Evolutionary conservation across 1,139 yeast species (phyloP).

Genomic region (Pneumocystis oryctolagi): DNA sequence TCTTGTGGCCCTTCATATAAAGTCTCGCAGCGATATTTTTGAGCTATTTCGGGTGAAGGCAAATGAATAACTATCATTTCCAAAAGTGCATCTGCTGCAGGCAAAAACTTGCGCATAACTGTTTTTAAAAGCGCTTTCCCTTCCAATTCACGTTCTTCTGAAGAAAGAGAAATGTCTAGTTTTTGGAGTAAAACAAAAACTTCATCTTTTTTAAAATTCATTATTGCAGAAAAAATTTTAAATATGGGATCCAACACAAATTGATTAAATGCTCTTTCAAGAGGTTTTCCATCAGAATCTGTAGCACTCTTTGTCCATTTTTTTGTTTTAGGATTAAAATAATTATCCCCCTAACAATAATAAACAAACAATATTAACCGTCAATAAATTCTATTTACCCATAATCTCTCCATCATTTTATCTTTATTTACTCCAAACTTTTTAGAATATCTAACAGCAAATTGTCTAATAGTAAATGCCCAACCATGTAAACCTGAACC

Average conservation of each 20-base stretch:
- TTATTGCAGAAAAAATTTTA: conserved; percentile 88
- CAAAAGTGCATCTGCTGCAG: conserved; percentile 98
- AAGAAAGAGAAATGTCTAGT: conserved; percentile 80
- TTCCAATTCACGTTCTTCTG: conserved; percentile 92
- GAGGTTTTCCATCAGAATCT: conserved; percentile 87
- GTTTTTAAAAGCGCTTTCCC: conserved; percentile 97
- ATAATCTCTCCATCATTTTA: conserved; percentile 98
- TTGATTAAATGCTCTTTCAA: conserved; percentile 99
- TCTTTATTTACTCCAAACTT: conserved; percentile 97
- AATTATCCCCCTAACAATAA: conserved; percentile 61
- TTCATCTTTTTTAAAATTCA: conserved; percentile 96
- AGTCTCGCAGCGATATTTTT: conserved; percentile 96
- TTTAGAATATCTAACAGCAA: conserved; percentile 95
- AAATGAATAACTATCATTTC: conserved; percentile 98
- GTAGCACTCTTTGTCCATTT: conserved; percentile 96
- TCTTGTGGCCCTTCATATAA: conserved; percentile 98
- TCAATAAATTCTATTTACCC: conserved; percentile 29
- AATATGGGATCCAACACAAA: conserved; percentile 97
- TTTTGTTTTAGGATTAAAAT: conserved; percentile 99
- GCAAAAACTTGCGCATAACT: conserved; percentile 99
- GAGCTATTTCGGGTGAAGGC: conserved; percentile 99
- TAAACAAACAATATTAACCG: not conserved
- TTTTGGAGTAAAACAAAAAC: conserved; percentile 77
- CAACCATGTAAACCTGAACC: conserved; percentile 99
- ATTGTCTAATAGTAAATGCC: conserved; percentile 99